Evolutionary conservation across 495 filamentous ascomycete species (phyloP), one percentile per base, ranked within the genome.

Genomic region (Neurospora sp.): DNA sequence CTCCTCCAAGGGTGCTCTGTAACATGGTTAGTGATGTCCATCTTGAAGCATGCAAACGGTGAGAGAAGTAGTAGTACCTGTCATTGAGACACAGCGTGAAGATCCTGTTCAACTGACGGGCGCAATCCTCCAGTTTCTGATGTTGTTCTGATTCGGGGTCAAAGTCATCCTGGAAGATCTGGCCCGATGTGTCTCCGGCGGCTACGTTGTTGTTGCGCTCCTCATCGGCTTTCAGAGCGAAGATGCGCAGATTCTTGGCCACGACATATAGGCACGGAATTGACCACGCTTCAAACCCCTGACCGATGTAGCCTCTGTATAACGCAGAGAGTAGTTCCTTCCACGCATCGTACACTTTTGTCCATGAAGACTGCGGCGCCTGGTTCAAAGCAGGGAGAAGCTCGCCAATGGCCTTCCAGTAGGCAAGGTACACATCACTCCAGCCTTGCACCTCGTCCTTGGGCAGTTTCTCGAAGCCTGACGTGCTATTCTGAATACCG

Each of bases 1-100:
- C 61, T 96, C 91, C 78, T 95, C 91, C 35, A 97, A 83, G 8
- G 93, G 88, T 20, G 93, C 91, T 73, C 95, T 98, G 72, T 22
- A 9, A 68, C 0, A 39, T 31, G 35, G 70, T 81, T 69, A 78
- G 78, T 59, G 37, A 40, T 1, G 9, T 45, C 1, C 12, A 3
- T 5, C 22, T 16, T 0, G 10, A 8, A 45, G 4, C 4, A 22
- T 27, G 42, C 40, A 22, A 40, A 14, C 41, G 38, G 3, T 75
- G 61, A 2, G 12, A 35, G 40, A 75, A 83, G 48, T 14, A 22
- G 9, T 88, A 74, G 9, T 83, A 97, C 94, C 95, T 89, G 80
- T 99, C 96, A 75, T 87, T 91, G 70, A 97, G 86, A 80, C 96
- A 99, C 1, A 96, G 75, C 38, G 90, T 91, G 79, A 98, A 99